Percentiles rank a stretch among this genome's conserved stretches.
These are phyloP conservation scores for Phytophthora sp. DNA, from an alignment of 352 stramenopile species.

Conservation along the genomic window DNA sequence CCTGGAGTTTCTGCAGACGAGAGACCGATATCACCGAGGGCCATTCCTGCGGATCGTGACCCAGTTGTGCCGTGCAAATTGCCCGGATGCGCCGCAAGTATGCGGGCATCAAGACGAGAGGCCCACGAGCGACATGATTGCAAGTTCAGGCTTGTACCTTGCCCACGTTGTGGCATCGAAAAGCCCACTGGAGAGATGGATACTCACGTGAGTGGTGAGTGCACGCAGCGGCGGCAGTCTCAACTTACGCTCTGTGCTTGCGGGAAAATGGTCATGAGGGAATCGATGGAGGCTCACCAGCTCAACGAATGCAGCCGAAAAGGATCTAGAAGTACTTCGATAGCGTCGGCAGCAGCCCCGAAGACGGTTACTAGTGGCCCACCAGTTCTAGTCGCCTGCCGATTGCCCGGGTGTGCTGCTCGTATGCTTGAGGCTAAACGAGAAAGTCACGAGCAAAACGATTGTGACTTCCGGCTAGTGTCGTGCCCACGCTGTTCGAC, in stretches of 20 bases:
- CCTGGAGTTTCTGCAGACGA: conserved; percentile 16
- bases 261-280: conserved; percentile 67
- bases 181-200: conserved; percentile 43
- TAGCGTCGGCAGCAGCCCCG: not conserved
- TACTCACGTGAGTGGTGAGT: conserved; percentile 58
- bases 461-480: conserved; percentile 17
- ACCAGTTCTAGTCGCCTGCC: conserved; percentile 37
- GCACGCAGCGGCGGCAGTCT: conserved; percentile 23
- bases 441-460: conserved; percentile 37
- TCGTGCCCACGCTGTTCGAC: conserved; percentile 14
- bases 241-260: conserved; percentile 61
- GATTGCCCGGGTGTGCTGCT: conserved; percentile 39
- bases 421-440: conserved; percentile 38
- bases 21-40: not conserved
- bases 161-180: conserved; percentile 47
- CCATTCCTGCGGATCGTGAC: conserved; percentile 6
- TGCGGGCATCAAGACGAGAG: conserved; percentile 11
- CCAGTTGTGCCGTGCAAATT: conserved; percentile 17
- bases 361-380: not conserved
- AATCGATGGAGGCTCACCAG: conserved; percentile 55
- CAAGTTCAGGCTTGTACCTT: conserved; percentile 54
- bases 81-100: conserved; percentile 8
- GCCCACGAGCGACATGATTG: conserved; percentile 32
- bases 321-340: not conserved
- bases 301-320: conserved; percentile 58